These are phyloP conservation scores for Nothophaeocryptopus gaeumannii DNA, from an alignment of 2,329 filamentous ascomycete species.

Conservation along the genomic window DNA sequence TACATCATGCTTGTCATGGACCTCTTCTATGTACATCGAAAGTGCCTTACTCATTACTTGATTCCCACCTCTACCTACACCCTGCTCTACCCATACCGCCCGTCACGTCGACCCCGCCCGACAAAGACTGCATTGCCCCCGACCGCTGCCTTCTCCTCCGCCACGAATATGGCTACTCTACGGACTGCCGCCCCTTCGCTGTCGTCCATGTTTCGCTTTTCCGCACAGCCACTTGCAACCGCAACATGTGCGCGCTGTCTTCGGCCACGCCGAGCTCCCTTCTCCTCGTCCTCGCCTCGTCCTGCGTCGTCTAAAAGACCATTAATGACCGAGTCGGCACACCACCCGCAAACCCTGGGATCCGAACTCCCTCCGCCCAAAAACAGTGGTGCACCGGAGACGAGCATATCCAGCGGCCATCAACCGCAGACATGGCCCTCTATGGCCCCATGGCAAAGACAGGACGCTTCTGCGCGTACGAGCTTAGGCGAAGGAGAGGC, in stretches of 20 bases:
- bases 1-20: no score
- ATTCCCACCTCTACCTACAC: no score
- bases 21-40: no score
- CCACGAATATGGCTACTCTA: constrained; percentile 30
- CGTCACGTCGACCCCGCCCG: no score
- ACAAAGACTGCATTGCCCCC: no score
- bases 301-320: constrained; percentile 56
- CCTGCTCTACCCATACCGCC: no score
- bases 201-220: constrained; percentile 37
- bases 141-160: no score
- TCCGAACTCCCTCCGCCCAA: constrained; percentile 57
- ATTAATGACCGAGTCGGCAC: constrained; percentile 64
- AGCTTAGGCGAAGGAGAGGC: constrained; percentile 62
- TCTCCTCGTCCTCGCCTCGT: constrained; percentile 41
- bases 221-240: constrained; percentile 30
- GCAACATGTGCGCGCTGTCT: constrained; percentile 45
- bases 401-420: constrained; percentile 55
- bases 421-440: constrained; percentile 49
- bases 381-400: constrained; percentile 58
- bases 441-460: constrained; percentile 44
- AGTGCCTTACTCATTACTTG: no score
- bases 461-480: constrained; percentile 40
- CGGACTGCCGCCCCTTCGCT: constrained; percentile 30
- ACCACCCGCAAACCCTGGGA: constrained; percentile 59
- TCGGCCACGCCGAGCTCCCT: constrained; percentile 39